These are phyloP conservation scores for Wickerhamiella azyma DNA, from an alignment of 805 yeast genomes.

Conservation along the genomic window DNA sequence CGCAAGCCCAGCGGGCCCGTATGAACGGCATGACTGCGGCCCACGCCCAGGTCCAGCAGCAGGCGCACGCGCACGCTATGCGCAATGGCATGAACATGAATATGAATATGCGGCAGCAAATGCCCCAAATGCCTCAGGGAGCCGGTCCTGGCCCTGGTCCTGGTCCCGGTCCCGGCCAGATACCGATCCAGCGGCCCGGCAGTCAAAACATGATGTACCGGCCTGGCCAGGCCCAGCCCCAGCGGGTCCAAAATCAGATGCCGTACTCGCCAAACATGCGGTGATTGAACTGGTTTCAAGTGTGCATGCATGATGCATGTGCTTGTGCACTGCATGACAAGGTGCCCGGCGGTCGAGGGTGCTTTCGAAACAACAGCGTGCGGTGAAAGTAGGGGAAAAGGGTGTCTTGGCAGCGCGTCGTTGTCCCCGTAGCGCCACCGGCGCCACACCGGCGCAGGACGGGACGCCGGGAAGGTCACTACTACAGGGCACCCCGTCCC, in stretches of 20 bases:
- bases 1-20: slow-evolving; percentile 1
- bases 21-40: slow-evolving; percentile 11
- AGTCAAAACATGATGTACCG: slow-evolving; percentile 2
- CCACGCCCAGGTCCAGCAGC: slow-evolving; percentile 11
- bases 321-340: not conserved
- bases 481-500: too few species aligned
- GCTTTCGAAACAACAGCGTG: not conserved
- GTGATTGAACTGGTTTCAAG: too few species aligned
- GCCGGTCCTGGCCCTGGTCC: too few species aligned
- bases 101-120: not conserved
- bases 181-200: not conserved
- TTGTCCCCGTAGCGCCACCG: too few species aligned
- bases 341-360: too few species aligned
- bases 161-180: not conserved
- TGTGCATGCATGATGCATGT: not conserved
- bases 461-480: too few species aligned
- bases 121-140: not conserved
- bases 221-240: not conserved
- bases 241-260: slow-evolving; percentile 6
- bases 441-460: too few species aligned
- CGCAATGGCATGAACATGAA: slow-evolving; percentile 5
- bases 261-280: slow-evolving; percentile 9
- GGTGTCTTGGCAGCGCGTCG: too few species aligned
- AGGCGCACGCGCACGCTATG: slow-evolving; percentile 11
- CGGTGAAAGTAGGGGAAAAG: not conserved